Conservation (phyloP, 2,329 filamentous ascomycete species). For the Curvularia verruculosa region DNA sequence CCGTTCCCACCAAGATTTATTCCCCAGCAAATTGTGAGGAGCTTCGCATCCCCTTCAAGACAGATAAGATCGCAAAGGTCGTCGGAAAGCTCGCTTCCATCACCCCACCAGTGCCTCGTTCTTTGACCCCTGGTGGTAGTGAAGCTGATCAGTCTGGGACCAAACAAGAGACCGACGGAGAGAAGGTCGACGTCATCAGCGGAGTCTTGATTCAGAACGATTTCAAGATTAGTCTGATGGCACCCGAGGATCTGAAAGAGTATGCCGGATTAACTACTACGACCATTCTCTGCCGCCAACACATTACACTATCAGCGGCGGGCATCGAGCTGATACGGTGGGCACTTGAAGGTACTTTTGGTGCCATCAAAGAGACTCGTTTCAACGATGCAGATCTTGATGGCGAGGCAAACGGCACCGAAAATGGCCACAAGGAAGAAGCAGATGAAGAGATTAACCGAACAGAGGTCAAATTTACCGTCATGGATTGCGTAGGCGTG, state of each 20-base stretch:
- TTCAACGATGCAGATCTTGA: slow-evolving; percentile 42
- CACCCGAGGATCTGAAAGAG: slow-evolving; percentile 91
- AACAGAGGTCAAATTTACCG: slow-evolving; percentile 62
- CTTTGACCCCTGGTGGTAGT: slow-evolving; percentile 44
- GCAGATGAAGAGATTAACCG: slow-evolving; percentile 69
- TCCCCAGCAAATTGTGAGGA: slow-evolving; percentile 95
- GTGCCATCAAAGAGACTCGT: slow-evolving; percentile 64
- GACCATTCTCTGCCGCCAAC: slow-evolving; percentile 90
- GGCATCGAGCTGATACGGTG: slow-evolving; percentile 91
- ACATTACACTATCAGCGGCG: slow-evolving; percentile 83
- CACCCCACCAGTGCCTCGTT: slow-evolving; percentile 63
- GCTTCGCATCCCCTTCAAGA: slow-evolving; percentile 90
- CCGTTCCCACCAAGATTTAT: slow-evolving; percentile 85
- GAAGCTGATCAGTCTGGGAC: slow-evolving; percentile 20
- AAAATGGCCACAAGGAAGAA: slow-evolving; percentile 54
- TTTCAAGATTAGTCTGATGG: slow-evolving; percentile 97
- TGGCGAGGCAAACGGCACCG: slow-evolving; percentile 49
- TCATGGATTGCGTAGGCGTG: slow-evolving; percentile 93
- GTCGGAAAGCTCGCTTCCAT: slow-evolving; percentile 90
- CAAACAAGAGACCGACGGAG: slow-evolving; percentile 23
- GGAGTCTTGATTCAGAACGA: slow-evolving; percentile 97
- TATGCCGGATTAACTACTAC: slow-evolving; percentile 97
- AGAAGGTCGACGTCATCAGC: slow-evolving; percentile 67
- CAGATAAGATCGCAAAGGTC: slow-evolving; percentile 94
- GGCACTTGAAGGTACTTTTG: slow-evolving; percentile 94